Base-by-base conservation (phyloP, 75 land plant species). In the Pinus taeda region DNA sequence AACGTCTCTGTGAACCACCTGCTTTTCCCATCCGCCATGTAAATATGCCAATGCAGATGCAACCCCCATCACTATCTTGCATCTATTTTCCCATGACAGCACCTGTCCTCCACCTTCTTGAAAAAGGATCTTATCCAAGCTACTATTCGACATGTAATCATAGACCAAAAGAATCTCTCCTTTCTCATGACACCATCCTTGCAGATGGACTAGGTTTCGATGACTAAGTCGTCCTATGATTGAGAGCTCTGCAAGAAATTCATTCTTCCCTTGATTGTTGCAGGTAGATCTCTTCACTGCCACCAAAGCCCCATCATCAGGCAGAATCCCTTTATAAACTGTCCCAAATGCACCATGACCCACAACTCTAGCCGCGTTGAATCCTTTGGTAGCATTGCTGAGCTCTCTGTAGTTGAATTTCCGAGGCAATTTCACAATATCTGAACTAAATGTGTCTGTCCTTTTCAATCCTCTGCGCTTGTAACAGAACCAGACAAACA, bases 1-100 rank as follows among this genome's bases (percentile, higher is more conserved):
- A n/a, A 86, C 77, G 67, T 94, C 99, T 59, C 99, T 83, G 70
- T 96, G 99, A 30, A 96, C 86, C 33, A 96, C 91, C 75, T 90
- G 95, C 57, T 92, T 84, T 62, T 90, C 90, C 73, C 88, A 87
- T 66, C 88, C 92, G 17, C 80, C 82, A 79, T 93, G 96, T 70
- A 93, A 77, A 69, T 93, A 89, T 14, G 87, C 87, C 66, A 93
- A 74, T 29, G 91, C 96, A 4, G 92, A 87, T 13, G 96, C 96
- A 6, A 93, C 90, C 4, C 94, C 96, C 7, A 75, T 66, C 15
- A 91, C 74, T 3, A 93, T 83, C 30, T 83, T 80, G 57, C 57
- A 69, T 59, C 96, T 71, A 60, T 91, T 87, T 5, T 78, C 57
- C 96, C 96, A 93, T 12, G 85, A 76, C 60, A 92, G 74, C 5